Base-by-base conservation (phyloP, 176 grass and related monocot genomes). In the Urochloa ruziziensis region DNA sequence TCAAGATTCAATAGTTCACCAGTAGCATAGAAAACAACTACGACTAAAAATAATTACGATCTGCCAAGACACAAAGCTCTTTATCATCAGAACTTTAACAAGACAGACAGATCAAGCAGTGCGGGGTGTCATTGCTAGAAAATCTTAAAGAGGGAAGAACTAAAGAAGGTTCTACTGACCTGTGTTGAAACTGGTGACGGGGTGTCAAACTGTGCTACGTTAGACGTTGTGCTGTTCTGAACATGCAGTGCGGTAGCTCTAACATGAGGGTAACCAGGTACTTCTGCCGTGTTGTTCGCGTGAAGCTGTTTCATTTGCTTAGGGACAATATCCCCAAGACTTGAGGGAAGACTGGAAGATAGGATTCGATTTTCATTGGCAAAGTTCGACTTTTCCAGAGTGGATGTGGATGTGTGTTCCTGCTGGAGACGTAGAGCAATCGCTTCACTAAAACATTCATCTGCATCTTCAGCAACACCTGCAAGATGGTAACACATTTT, bases 391-490 rank as follows among this genome's bases (percentile, higher is more conserved):
- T 93, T 91, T 73, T 88, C 82, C 19, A 78, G 40, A 88, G 56
- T 73, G 80, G 84, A 88, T 40, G 86, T 92, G 9, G 87, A 89
- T 82, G 83, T 53, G 64, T 89, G 80, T 83, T 99, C 89, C 68
- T 96, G 93, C 77, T 94, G 96, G 73, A 99, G 88, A 67, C 87
- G 87, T 68, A 88, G 62, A 77, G 91, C 93, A 82, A 86, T 89
- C 48, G 70, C 83, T 90, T 99, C 96, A 64, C 73, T 79, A 82
- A 99, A 99, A 79, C 91, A 96, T 44, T 92, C 96, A 73, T 90
- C 95, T 56, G 85, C 89, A 75, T 92, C 93, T 94, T 99, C 91
- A 3, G 89, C 91, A 64, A 90, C 83, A 72, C 96, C 96, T 99
- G 80, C 43, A 93, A 86, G 35, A 88, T 65, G 53, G 48, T 78